Evolutionary conservation across 768 basidiomycete genomes (phyloP), one percentile per base, ranked within the genome.

Genomic region (Erythrobasidium yunnanense): DNA sequence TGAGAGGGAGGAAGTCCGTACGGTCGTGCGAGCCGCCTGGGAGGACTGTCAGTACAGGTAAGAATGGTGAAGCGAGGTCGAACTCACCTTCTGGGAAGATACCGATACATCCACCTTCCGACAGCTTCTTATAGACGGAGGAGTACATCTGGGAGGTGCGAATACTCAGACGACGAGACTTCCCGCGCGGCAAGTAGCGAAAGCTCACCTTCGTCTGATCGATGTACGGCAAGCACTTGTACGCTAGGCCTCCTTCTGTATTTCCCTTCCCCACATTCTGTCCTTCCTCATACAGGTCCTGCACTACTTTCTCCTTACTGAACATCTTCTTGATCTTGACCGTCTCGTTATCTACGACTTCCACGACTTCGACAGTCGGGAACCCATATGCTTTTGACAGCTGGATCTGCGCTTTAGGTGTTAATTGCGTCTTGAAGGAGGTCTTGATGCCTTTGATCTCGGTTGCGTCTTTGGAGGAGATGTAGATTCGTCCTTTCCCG

Each of bases 11-110:
- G 54, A 97, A 81, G 76, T 97, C 91, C 7, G 89, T 92, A 42
- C 95, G 86, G 77, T 99, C 95, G 76, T 99, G 95, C 66, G 92
- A 96, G 63, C 95, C 95, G 71, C 95, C 92, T 96, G 68, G 55
- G 55, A 71, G 29, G 13, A 25, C n/a, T 35, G 18, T 17, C 22
- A 57, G 71, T 53, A 35, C 22, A n/a, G 67, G 32, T 29, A 33
- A 6, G 33, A 65, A 33, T 20, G 15, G 29, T 29, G 17, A 20
- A 20, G 29, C 22, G 4, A 32, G 50, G 67, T 22, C 8, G 25
- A 15, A 66, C 76, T 65, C 70, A 89, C 92, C 93, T 85, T 97
- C 95, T 38, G 95, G 95, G 74, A 97, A 97, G 69, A 99, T 96
- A 50, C 95, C 92, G 68, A 99, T 92, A 70, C 85, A 85, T 15